Percentiles rank a stretch among this genome's conserved stretches.
Conservation (phyloP, 2,329 filamentous ascomycete species). For the Alternaria sp. region DNA sequence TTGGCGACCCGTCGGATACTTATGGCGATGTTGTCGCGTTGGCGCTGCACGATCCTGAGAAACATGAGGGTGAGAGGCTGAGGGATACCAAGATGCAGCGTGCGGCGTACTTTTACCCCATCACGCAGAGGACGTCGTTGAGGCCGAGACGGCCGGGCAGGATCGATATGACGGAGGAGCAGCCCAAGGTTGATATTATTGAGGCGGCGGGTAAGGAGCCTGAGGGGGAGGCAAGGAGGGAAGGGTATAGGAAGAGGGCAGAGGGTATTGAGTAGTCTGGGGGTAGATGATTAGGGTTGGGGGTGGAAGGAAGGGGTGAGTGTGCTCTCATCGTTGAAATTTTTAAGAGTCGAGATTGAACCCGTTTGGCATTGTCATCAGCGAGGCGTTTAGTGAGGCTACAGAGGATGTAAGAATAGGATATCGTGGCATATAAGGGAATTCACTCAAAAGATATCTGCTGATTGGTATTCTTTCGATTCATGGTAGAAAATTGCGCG, state of each 20-base stretch:
- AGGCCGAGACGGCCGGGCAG: slow-evolving; percentile 55
- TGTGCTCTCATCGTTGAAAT: no score
- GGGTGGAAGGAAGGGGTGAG: not conserved
- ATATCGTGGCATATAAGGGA: no score
- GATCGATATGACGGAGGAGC: slow-evolving; percentile 53
- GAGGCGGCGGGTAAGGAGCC: slow-evolving; percentile 63
- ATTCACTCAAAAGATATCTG: no score
- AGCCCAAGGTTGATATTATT: slow-evolving; percentile 61
- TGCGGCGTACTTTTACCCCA: slow-evolving; percentile 70
- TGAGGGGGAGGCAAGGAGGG: slow-evolving; percentile 60
- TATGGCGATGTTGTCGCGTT: slow-evolving; percentile 66
- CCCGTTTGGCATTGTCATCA: no score
- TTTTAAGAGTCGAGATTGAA: not conserved
- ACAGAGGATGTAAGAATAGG: no score
- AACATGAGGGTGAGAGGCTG: slow-evolving; percentile 48
- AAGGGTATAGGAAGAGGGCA: slow-evolving; percentile 55
- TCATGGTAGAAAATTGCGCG: no score
- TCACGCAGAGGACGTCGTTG: slow-evolving; percentile 65
- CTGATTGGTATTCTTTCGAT: no score
- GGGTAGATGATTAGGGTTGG: not conserved
- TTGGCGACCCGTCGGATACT: slow-evolving; percentile 60
- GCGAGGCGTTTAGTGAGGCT: no score
- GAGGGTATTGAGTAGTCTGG: slow-evolving; percentile 43
- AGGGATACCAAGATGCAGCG: slow-evolving; percentile 52
- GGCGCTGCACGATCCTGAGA: slow-evolving; percentile 64